phyloP scores from a whole-genome alignment of 2,329 filamentous ascomycete species.

The Pseudopithomyces chartarum region DNA sequence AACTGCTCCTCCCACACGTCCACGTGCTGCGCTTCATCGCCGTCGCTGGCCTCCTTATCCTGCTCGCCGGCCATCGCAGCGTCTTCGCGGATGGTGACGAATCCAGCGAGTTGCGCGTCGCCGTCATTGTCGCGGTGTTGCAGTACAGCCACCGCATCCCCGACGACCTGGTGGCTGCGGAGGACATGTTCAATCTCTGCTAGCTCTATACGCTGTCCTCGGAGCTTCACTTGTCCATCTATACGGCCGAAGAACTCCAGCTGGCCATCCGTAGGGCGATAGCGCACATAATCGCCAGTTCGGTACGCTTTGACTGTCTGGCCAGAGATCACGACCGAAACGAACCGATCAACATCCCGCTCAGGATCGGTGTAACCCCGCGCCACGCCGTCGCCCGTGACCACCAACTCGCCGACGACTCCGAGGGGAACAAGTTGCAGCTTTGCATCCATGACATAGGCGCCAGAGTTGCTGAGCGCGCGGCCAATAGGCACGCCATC shows the following conservation, averaged over 20 bases:
- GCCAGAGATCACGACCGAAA: not conserved
- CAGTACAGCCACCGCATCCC: not conserved
- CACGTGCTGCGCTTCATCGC: not conserved
- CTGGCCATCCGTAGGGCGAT: not conserved
- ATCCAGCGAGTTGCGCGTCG: not conserved
- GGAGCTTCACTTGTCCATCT: not conserved
- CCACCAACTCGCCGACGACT: constrained; percentile 54
- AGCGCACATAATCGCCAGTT: not conserved
- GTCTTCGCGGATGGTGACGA: not conserved
- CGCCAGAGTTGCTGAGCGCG: constrained; percentile 49
- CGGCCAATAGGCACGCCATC: constrained; percentile 47
- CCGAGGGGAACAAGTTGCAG: constrained; percentile 14
- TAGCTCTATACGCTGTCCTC: not conserved
- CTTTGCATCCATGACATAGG: constrained; percentile 55
- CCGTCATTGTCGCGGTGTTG: not conserved
- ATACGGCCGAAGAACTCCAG: not conserved
- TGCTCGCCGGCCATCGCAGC: not conserved
- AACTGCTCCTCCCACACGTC: constrained; percentile 10
- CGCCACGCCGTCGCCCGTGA: constrained; percentile 56
- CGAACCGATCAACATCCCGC: not conserved
- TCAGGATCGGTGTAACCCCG: constrained; percentile 17
- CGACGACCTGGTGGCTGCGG: too few species aligned
- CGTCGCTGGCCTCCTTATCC: too few species aligned
- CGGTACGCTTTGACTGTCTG: not conserved
- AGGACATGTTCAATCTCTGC: not conserved